phyloP scores from a whole-genome alignment of 805 yeast genomes.

The Candida ficus region DNA sequence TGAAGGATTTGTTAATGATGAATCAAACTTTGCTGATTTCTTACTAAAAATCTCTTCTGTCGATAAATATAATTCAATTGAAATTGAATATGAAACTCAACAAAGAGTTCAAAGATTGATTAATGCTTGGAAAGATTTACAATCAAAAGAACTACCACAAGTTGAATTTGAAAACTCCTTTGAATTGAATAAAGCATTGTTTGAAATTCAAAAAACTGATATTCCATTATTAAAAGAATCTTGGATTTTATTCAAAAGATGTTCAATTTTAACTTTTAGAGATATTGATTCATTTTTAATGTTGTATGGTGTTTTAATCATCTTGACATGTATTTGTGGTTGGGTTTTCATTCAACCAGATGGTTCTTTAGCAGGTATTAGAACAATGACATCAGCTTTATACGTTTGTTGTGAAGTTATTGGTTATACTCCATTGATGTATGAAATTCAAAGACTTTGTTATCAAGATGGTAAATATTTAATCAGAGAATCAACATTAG shows the following conservation, averaged over 20 bases:
- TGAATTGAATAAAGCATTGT: not conserved
- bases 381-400: constrained; percentile 50
- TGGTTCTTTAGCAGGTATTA: constrained; percentile 54
- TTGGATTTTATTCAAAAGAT: constrained; percentile 41
- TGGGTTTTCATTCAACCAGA: constrained; percentile 72
- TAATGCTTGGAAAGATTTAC: constrained; percentile 11
- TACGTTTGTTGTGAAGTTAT: constrained; percentile 51
- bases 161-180: constrained; percentile 8
- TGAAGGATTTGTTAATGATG: constrained; percentile 24
- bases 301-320: constrained; percentile 37
- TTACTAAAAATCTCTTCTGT: constrained; percentile 53
- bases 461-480: constrained; percentile 47
- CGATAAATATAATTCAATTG: constrained; percentile 36
- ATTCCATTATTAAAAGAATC: constrained; percentile 39
- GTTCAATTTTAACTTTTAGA: constrained; percentile 40
- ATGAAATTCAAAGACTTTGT: constrained; percentile 56
- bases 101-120: constrained; percentile 24
- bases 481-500: constrained; percentile 36
- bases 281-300: constrained; percentile 46
- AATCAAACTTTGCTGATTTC: constrained; percentile 55
- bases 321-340: constrained; percentile 59
- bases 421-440: constrained; percentile 49
- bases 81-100: constrained; percentile 28
- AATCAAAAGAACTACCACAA: constrained; percentile 1
- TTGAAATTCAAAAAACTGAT: constrained; percentile 16